Conservation (phyloP, 495 filamentous ascomycete species). For the Trichoderma asperelloides region DNA sequence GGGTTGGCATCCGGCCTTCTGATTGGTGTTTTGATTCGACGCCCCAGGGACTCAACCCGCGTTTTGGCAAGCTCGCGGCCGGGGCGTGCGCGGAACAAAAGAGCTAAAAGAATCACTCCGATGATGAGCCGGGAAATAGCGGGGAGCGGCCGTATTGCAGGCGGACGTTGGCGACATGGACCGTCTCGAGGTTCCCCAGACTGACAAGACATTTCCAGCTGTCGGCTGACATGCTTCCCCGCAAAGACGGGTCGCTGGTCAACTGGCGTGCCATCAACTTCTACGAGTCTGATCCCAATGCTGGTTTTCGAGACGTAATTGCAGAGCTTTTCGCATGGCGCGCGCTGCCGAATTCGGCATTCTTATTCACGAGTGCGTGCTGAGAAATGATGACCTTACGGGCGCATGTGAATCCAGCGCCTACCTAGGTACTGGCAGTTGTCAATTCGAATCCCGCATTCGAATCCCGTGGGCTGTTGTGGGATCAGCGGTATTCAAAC, state of each 20-base stretch:
- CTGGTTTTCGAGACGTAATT: slow-evolving; percentile 2
- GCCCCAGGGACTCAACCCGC: not conserved
- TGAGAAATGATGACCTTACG: not conserved
- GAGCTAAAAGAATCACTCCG: slow-evolving; percentile 1
- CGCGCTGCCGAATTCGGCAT: not conserved
- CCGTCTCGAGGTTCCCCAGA: slow-evolving; percentile 3
- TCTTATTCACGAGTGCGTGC: not conserved
- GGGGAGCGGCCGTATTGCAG: not conserved
- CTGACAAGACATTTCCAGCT: not conserved
- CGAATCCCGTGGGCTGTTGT: not conserved
- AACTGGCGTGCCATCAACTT: too few relatives aligned
- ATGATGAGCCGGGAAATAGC: slow-evolving; percentile 6
- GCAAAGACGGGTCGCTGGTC: not conserved
- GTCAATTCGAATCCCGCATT: not conserved
- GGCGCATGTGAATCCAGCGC: not conserved
- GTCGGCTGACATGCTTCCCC: slow-evolving; percentile 8
- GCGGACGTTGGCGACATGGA: not conserved
- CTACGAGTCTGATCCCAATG: not conserved
- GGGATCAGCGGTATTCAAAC: not conserved
- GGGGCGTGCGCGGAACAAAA: not conserved
- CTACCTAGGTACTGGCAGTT: not conserved
- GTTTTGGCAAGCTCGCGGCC: not conserved
- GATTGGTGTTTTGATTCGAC: not conserved
- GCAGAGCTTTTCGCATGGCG: not conserved
- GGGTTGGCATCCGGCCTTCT: not conserved